A percentile compares a stretch with the other conserved stretches of the same genome.
phyloP scores from a whole-genome alignment of 129 eudicot genomes.

The Helianthus annuus region DNA sequence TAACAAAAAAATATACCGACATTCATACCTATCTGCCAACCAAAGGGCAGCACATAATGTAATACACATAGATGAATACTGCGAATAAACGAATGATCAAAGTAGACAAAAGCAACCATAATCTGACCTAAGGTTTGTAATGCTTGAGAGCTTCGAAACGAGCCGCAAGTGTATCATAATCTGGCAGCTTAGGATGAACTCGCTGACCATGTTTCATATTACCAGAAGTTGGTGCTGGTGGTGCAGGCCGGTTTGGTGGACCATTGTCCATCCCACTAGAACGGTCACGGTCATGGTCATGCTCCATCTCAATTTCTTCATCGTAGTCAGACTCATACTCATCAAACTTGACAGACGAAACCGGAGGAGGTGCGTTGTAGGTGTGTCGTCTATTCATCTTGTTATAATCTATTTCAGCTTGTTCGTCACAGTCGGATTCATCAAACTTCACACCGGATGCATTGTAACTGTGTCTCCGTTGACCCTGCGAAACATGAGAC shows the following conservation, averaged over 20 bases:
- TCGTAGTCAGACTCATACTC: conserved; percentile 74
- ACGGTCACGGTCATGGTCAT: conserved; percentile 20
- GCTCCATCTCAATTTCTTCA: conserved; percentile 65
- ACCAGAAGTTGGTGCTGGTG: conserved; percentile 38
- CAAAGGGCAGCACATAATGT: neutral
- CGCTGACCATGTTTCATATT: conserved; percentile 44
- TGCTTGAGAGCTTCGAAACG: conserved; percentile 88
- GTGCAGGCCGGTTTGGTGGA: conserved; percentile 72
- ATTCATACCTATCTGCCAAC: conserved; percentile 7
- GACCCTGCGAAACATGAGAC: conserved; percentile 23
- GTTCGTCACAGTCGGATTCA: conserved; percentile 63
- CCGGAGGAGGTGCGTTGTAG: conserved; percentile 46
- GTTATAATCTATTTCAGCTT: conserved; percentile 33
- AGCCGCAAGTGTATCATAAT: conserved; percentile 81
- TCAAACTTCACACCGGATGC: conserved; percentile 65
- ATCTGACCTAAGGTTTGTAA: conserved; percentile 34
- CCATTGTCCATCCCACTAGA: conserved; percentile 27
- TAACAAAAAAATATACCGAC: neutral
- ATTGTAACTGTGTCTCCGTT: conserved; percentile 74
- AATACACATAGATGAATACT: conserved; percentile 14
- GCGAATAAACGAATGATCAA: conserved; percentile 25
- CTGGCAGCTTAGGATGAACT: conserved; percentile 96
- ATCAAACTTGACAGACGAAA: conserved; percentile 64
- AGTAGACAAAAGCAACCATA: conserved; percentile 9
- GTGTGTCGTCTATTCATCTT: conserved; percentile 61